Evolutionary conservation across 345 rosid species (phyloP).

Genomic region (Ailanthus altissimus): DNA sequence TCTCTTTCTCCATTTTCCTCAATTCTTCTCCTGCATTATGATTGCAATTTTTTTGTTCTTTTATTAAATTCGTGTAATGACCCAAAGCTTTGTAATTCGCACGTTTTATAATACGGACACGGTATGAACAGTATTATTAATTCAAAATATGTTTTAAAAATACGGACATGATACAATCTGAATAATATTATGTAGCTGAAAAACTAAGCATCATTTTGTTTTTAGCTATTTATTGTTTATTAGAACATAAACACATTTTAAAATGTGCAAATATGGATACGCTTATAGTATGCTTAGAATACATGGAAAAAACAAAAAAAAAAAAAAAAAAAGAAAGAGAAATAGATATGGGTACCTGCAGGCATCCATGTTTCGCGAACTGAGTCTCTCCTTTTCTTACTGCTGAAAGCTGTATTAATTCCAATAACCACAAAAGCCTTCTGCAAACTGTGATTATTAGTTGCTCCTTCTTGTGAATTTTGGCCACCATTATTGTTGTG

Average conservation of each 20-base stretch:
- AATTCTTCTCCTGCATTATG: slow-evolving; percentile 56
- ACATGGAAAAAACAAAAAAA: no score
- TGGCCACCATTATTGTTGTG: slow-evolving; percentile 19
- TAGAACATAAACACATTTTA: no score
- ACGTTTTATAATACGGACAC: no score
- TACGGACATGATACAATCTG: not conserved
- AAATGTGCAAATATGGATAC: no score
- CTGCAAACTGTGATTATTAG: slow-evolving; percentile 44
- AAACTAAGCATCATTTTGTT: no score
- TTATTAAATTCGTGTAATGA: not conserved
- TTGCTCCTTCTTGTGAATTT: slow-evolving; percentile 20
- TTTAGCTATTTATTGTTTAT: no score
- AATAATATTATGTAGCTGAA: no score
- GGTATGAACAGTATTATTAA: no score
- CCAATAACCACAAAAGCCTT: slow-evolving; percentile 85
- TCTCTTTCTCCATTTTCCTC: slow-evolving; percentile 72
- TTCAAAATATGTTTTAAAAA: not conserved
- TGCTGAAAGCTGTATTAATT: slow-evolving; percentile 89
- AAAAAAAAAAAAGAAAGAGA: no score
- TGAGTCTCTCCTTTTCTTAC: slow-evolving; percentile 80
- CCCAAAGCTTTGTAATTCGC: not conserved
- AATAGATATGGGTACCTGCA: slow-evolving; percentile 32
- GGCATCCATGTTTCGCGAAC: slow-evolving; percentile 88
- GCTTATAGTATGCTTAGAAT: no score
- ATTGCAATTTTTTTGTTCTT: not conserved